Percentiles rank a stretch among this genome's conserved stretches.
These are phyloP conservation scores for Fusarium torulosum DNA, from an alignment of 2,329 filamentous ascomycete species.

Conservation along the genomic window DNA sequence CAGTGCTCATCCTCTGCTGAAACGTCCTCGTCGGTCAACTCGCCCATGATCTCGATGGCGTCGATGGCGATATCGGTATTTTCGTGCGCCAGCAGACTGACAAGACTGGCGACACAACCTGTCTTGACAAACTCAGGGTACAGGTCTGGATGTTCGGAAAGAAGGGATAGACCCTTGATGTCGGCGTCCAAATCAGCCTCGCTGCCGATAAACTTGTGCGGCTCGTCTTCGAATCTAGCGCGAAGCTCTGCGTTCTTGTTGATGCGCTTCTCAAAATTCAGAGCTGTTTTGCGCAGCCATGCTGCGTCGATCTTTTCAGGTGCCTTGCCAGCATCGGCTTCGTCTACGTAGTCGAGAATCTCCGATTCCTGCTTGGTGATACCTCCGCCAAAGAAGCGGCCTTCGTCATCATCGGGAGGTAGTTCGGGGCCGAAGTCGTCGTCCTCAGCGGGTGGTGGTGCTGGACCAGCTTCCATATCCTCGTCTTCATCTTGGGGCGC, in stretches of 20 bases:
- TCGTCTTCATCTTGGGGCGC: constrained; percentile 61
- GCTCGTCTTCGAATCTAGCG: constrained; percentile 84
- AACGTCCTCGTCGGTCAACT: constrained; percentile 94
- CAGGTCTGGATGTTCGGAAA: constrained; percentile 87
- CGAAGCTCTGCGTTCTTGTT: constrained; percentile 90
- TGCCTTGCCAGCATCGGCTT: constrained; percentile 53
- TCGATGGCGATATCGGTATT: constrained; percentile 97
- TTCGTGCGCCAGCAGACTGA: constrained; percentile 88
- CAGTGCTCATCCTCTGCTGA: constrained; percentile 84
- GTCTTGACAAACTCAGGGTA: constrained; percentile 84
- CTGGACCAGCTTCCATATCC: constrained; percentile 63
- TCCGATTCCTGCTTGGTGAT: constrained; percentile 84
- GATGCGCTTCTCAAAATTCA: constrained; percentile 91
- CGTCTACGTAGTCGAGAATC: constrained; percentile 89
- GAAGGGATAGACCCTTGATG: constrained; percentile 86
- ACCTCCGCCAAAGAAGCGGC: constrained; percentile 94
- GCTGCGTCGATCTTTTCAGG: constrained; percentile 83
- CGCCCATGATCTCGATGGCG: constrained; percentile 87
- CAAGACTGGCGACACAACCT: constrained; percentile 79
- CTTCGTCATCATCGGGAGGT: constrained; percentile 77
- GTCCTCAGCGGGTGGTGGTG: constrained; percentile 63
- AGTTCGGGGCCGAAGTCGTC: constrained; percentile 61
- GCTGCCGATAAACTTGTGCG: constrained; percentile 83
- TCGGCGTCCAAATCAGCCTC: constrained; percentile 92
- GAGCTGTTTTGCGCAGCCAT: constrained; percentile 85